Conservation (phyloP, 1,284 basidiomycete genomes). For the Apiotrichum veenhuisii region DNA sequence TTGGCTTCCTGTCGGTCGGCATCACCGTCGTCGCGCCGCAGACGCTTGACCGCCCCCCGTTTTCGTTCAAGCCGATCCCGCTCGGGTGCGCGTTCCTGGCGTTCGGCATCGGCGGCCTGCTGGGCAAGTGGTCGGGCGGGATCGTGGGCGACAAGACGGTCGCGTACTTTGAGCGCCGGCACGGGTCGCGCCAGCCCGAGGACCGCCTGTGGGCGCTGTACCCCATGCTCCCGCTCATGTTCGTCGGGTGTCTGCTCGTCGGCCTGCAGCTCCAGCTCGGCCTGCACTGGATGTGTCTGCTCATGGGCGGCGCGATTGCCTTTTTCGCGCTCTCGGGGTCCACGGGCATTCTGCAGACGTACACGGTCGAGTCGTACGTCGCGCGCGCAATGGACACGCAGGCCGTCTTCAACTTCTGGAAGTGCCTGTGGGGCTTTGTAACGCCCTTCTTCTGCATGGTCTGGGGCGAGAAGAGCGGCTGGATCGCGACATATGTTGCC, state of each 20-base stretch:
- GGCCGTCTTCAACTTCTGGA: conserved; percentile 48
- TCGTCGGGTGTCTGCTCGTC: conserved; percentile 35
- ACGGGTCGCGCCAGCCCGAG: conserved; percentile 39
- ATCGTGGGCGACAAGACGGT: conserved; percentile 37
- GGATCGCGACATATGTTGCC: conserved; percentile 28
- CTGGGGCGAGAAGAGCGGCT: conserved; percentile 34
- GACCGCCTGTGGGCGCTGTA: conserved; percentile 42
- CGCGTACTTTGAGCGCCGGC: conserved; percentile 29
- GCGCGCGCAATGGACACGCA: conserved; percentile 39
- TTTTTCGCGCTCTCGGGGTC: conserved; percentile 36
- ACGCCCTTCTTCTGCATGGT: conserved; percentile 43
- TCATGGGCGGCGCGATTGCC: conserved; percentile 41
- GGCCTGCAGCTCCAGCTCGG: conserved; percentile 34
- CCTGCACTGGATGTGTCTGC: conserved; percentile 42
- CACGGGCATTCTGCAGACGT: conserved; percentile 31
- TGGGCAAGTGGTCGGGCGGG: conserved; percentile 46
- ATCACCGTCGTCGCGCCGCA: conserved; percentile 43
- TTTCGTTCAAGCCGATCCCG: conserved; percentile 33
- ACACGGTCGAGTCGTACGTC: conserved; percentile 45
- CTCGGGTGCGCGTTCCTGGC: conserved; percentile 44
- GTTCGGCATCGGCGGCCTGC: conserved; percentile 36
- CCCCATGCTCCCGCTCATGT: conserved; percentile 27
- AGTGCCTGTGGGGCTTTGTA: conserved; percentile 46
- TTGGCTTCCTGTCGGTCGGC: conserved; percentile 41
- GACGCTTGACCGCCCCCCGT: conserved; percentile 40